Percentiles rank a stretch among this genome's conserved stretches.
Conservation (phyloP, 371 early-diverging fungal species). For the Actinomortierella wolfii region DNA sequence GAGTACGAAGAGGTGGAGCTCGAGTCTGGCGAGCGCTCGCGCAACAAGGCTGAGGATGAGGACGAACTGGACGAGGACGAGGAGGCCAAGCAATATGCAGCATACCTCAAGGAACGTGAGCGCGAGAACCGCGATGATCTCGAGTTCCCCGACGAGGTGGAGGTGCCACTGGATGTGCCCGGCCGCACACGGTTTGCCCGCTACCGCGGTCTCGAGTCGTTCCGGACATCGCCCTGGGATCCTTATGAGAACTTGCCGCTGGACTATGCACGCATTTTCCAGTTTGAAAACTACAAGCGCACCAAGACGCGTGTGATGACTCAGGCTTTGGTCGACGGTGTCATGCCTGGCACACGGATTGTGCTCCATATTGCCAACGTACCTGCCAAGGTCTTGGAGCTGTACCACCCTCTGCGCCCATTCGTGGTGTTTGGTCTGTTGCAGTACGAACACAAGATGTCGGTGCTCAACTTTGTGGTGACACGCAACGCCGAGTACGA, state of each 20-base stretch:
- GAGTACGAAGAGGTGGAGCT: conserved; percentile 82
- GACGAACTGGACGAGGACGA: conserved; percentile 56
- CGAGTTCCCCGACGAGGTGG: conserved; percentile 96
- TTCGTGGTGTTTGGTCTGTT: conserved; percentile 84
- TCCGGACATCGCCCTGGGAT: conserved; percentile 96
- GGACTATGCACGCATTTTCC: conserved; percentile 94
- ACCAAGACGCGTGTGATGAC: conserved; percentile 76
- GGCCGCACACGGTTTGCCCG: conserved; percentile 88
- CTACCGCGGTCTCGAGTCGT: conserved; percentile 93
- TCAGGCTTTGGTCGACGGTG: conserved; percentile 59
- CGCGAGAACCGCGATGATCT: conserved; percentile 71
- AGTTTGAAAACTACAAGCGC: conserved; percentile 85
- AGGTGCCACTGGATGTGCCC: conserved; percentile 84
- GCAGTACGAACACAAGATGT: conserved; percentile 94
- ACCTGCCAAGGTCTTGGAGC: conserved; percentile 60
- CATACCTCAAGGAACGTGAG: conserved; percentile 73
- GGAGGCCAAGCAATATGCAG: conserved; percentile 58
- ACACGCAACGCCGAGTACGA: conserved; percentile 74
- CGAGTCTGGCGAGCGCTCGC: conserved; percentile 39
- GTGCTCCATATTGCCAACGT: conserved; percentile 74
- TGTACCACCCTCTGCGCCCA: conserved; percentile 59
- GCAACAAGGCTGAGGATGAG: conserved; percentile 24
- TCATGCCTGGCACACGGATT: conserved; percentile 64
- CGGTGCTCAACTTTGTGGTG: conserved; percentile 81
- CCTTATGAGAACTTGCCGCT: conserved; percentile 96